These are phyloP conservation scores for Nakataea oryzae DNA, from an alignment of 2,329 filamentous ascomycete genomes.

Conservation along the genomic window DNA sequence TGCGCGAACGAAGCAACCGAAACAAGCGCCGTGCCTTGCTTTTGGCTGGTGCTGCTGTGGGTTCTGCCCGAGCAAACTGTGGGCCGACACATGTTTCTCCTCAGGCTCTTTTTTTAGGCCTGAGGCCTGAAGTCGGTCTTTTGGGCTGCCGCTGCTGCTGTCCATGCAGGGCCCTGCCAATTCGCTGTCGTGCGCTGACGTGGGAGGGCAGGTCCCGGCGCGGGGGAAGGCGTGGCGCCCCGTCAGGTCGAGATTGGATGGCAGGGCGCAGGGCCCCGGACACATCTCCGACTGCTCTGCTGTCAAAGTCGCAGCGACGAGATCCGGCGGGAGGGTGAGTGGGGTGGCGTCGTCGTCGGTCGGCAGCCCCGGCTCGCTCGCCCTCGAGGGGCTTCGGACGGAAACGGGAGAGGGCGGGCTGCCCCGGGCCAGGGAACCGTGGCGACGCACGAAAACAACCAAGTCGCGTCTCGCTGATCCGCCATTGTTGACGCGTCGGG, in stretches of 20 bases:
- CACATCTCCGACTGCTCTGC: not conserved
- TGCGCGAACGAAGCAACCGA: conserved; percentile 4
- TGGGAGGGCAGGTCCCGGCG: not conserved
- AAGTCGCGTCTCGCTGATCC: not conserved
- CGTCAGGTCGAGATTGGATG: not conserved
- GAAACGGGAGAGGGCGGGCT: too few species aligned
- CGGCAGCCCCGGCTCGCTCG: not conserved
- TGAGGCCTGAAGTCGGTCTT: too few species aligned
- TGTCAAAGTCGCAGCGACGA: not conserved
- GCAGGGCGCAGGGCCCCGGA: not conserved
- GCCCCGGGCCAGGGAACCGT: not conserved
- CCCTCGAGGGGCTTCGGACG: not conserved
- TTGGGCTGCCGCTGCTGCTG: not conserved
- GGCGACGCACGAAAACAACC: not conserved
- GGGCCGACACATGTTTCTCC: not conserved
- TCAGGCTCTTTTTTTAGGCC: not conserved
- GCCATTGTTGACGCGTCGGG: not conserved
- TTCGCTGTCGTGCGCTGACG: not conserved
- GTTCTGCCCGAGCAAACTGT: not conserved
- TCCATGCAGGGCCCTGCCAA: not conserved
- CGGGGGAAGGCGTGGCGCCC: not conserved
- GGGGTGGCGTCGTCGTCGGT: not conserved
- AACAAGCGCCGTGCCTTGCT: conserved; percentile 8
- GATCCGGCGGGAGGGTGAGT: not conserved
- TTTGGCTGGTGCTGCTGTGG: conserved; percentile 3